phyloP scores from a whole-genome alignment of 2,329 filamentous ascomycete species.

The Cadophora sp. region DNA sequence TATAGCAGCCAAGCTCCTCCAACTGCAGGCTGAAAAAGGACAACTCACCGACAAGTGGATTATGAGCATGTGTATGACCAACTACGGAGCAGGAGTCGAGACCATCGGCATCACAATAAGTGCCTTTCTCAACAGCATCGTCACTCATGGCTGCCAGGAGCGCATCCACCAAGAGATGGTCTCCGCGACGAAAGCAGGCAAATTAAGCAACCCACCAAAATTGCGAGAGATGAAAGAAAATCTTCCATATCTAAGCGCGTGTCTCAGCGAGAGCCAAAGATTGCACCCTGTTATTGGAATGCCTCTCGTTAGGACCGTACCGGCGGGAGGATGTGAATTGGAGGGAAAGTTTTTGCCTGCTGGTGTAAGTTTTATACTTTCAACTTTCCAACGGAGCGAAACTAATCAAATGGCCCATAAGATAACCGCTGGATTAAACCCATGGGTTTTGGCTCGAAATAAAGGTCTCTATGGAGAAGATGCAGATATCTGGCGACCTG shows the following conservation, averaged over 20 bases:
- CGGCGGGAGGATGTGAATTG: slow-evolving; percentile 35
- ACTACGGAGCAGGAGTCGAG: slow-evolving; percentile 50
- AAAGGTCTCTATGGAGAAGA: slow-evolving; percentile 57
- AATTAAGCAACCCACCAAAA: slow-evolving; percentile 21
- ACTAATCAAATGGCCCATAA: background rate
- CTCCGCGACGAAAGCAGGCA: slow-evolving; percentile 24
- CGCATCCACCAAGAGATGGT: slow-evolving; percentile 46
- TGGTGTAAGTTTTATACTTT: slow-evolving; percentile 49
- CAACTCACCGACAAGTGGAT: slow-evolving; percentile 26
- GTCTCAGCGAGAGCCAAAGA: slow-evolving; percentile 55
- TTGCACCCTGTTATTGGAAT: slow-evolving; percentile 53
- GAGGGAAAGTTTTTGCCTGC: slow-evolving; percentile 51
- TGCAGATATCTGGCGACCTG: slow-evolving; percentile 58
- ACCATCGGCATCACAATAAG: slow-evolving; percentile 55
- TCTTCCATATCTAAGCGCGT: slow-evolving; percentile 54
- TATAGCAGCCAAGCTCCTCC: slow-evolving; percentile 25
- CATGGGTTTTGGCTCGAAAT: slow-evolving; percentile 50
- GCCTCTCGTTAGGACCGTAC: slow-evolving; percentile 52
- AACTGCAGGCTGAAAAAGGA: slow-evolving; percentile 20
- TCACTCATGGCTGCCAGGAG: slow-evolving; percentile 31
- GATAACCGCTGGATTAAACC: slow-evolving; percentile 56
- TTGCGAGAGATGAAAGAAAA: slow-evolving; percentile 38
- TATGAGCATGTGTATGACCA: slow-evolving; percentile 33
- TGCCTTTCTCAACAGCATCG: slow-evolving; percentile 26
- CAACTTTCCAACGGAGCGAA: too few species aligned